These are phyloP conservation scores for maize (Zea mays) DNA, from an alignment of 176 grass and related monocot species.

Conservation along the genomic window Zm-B73-REFERENCE-NAM-5.0 NC_050104.1:4995001-4995500, in stretches of 20 bases:
- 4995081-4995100: constrained; percentile 99
- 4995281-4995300: constrained; percentile 69
- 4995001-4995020: constrained; percentile 89
- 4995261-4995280: constrained; percentile 66
- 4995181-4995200: constrained; percentile 98
- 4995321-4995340: constrained; percentile 94
- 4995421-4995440: constrained; percentile 98
- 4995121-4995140: constrained; percentile 98
- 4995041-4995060: constrained; percentile 95
- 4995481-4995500: constrained; percentile 98
- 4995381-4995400: constrained; percentile 94
- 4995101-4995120: constrained; percentile 99
- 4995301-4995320: constrained; percentile 99
- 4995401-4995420: constrained; percentile 98
- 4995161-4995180: constrained; percentile 94
- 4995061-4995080: constrained; percentile 89
- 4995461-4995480: constrained; percentile 96
- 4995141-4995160: constrained; percentile 87
- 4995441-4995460: constrained; percentile 99
- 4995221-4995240: constrained; percentile 96
- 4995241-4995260: constrained; percentile 93
- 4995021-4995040: constrained; percentile 81
- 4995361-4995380: constrained; percentile 99
- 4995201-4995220: constrained; percentile 96
- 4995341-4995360: constrained; percentile 96